Percentiles rank a stretch among this genome's conserved stretches.
phyloP scores from a whole-genome alignment of 225 moss, liverwort and hornwort genomes.

The Bryum argenteum region DNA sequence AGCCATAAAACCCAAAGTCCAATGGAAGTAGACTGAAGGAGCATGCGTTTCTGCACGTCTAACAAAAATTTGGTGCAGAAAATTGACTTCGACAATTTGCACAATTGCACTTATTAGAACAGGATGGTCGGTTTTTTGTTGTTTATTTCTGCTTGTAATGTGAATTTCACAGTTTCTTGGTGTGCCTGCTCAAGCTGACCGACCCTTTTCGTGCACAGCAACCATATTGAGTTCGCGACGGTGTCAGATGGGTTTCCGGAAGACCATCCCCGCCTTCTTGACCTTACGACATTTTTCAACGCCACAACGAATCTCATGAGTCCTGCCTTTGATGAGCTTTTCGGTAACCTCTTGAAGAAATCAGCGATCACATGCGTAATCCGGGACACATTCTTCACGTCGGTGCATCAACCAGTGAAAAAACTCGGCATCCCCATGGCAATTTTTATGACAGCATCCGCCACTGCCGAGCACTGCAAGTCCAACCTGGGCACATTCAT shows the following conservation, averaged over 20 bases:
- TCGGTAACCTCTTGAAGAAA: background rate
- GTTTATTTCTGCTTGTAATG: no score
- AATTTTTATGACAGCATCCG: background rate
- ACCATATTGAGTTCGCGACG: slow-evolving; percentile 29
- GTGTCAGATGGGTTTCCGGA: slow-evolving; percentile 34
- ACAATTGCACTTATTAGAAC: no score
- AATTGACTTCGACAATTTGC: no score
- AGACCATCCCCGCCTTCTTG: slow-evolving; percentile 1
- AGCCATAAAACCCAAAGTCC: no score
- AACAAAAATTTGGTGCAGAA: no score
- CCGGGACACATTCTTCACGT: background rate
- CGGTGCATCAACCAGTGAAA: background rate
- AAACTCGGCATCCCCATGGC: slow-evolving; percentile 26
- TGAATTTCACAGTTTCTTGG: background rate
- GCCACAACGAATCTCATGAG: background rate
- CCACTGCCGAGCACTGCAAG: no score
- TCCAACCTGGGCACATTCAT: slow-evolving; percentile 2
- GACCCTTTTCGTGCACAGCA: background rate
- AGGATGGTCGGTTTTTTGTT: no score
- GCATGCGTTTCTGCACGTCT: no score
- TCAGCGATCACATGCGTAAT: slow-evolving; percentile 34
- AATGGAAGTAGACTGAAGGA: no score
- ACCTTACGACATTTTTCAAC: background rate
- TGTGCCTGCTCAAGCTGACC: background rate
- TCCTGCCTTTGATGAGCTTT: slow-evolving; percentile 6